Evolutionary conservation across 768 basidiomycete species (phyloP).

Genomic region (Kwoniella heveanensis): DNA sequence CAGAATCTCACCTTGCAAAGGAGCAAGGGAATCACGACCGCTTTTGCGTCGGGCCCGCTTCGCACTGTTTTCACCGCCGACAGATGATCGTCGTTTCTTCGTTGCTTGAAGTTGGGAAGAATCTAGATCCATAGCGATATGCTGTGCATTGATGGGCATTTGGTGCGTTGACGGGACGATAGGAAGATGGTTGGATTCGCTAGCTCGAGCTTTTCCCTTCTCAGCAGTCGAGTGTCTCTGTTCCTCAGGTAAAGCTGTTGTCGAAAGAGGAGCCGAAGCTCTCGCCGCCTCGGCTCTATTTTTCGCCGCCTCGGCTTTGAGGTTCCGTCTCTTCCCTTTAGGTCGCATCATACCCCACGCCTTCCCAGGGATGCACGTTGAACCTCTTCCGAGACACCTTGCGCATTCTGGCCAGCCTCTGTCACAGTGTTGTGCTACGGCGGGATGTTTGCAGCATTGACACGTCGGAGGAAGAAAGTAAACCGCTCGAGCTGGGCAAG

Average conservation of each 20-base stretch:
- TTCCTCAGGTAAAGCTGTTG: not conserved
- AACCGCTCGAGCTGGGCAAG: constrained; percentile 26
- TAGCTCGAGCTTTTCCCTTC: constrained; percentile 33
- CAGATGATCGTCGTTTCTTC: constrained; percentile 32
- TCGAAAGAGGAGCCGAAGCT: not conserved
- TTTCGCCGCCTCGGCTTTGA: constrained; percentile 26
- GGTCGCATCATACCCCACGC: constrained; percentile 29
- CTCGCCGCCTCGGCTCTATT: constrained; percentile 1
- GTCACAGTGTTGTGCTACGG: constrained; percentile 35
- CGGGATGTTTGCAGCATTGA: constrained; percentile 28
- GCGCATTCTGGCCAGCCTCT: constrained; percentile 35
- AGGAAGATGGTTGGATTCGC: not conserved
- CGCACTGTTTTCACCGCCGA: constrained; percentile 24
- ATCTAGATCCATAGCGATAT: not conserved
- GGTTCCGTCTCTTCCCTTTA: constrained; percentile 26
- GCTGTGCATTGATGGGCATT: not conserved
- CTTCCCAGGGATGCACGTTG: constrained; percentile 19
- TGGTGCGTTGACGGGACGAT: not conserved
- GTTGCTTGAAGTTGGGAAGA: not conserved
- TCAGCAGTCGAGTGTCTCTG: constrained; percentile 13
- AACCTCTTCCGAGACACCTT: constrained; percentile 27
- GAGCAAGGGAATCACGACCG: constrained; percentile 4
- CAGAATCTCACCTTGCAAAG: not conserved
- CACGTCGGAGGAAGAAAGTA: constrained; percentile 45
- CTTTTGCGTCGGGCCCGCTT: constrained; percentile 15